Conservation (phyloP, 208 protist species). For the Acanthamoeba royreba region DNA sequence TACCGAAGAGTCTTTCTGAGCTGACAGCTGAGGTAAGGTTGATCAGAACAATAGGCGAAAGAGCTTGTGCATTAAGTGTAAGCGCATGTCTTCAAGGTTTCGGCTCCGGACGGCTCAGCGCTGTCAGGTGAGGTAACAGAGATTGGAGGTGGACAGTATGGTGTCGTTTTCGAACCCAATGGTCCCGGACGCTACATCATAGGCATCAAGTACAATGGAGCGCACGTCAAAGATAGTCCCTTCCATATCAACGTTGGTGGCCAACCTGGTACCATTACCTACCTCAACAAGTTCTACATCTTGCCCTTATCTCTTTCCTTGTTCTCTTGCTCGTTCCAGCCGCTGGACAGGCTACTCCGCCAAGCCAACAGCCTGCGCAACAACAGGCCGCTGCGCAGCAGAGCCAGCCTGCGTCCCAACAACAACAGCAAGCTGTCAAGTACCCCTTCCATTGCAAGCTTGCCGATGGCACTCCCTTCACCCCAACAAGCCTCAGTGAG, state of each 20-base stretch:
- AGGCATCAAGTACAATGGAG: slow-evolving; percentile 1
- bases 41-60: too few species aligned
- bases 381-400: neutral
- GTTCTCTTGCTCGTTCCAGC: neutral
- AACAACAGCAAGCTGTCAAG: neutral
- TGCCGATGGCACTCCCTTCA: neutral
- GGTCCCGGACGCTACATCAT: slow-evolving; percentile 55
- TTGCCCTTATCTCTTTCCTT: neutral
- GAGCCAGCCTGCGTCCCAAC: neutral
- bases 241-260: slow-evolving; percentile 39
- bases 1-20: neutral
- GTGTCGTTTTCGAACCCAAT: neutral
- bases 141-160: neutral
- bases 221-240: slow-evolving; percentile 24
- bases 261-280: too few species aligned
- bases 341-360: neutral
- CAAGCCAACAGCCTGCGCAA: neutral
- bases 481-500: neutral
- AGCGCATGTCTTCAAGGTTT: neutral
- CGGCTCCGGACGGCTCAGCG: neutral
- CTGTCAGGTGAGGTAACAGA: neutral
- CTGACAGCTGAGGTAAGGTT: neutral
- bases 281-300: neutral
- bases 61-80: too few species aligned
- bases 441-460: neutral